phyloP scores from a whole-genome alignment of 768 basidiomycete genomes.

The Mycena venus region DNA sequence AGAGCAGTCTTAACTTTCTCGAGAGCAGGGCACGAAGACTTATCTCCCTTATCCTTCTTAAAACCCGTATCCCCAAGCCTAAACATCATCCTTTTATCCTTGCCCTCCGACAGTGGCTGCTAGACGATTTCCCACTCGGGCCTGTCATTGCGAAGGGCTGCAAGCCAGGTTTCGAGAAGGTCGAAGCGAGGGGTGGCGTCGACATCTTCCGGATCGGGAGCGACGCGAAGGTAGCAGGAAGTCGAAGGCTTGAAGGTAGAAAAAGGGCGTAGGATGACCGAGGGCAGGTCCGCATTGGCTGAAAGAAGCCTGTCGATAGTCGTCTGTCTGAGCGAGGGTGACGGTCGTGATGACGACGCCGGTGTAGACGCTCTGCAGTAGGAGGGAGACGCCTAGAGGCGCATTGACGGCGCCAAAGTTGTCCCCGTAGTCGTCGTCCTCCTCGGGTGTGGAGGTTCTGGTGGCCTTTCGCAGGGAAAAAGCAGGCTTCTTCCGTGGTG shows the following conservation, averaged over 20 bases:
- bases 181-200: constrained; percentile 11
- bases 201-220: not conserved
- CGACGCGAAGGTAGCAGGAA: constrained; percentile 1
- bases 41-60: not conserved
- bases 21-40: not conserved
- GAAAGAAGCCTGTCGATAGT: not conserved
- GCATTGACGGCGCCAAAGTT: not conserved
- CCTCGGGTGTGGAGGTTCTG: not conserved
- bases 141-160: not conserved
- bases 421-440: not conserved
- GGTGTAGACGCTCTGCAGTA: not conserved
- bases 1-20: constrained; percentile 7
- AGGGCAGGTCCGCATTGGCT: not conserved
- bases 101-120: not conserved
- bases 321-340: not conserved
- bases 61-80: not conserved
- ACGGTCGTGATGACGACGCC: not conserved
- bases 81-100: constrained; percentile 1
- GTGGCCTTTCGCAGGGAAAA: not conserved
- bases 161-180: not conserved
- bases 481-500: not conserved
- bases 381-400: not conserved
- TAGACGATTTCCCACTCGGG: constrained; percentile 8
- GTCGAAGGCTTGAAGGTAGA: not conserved
- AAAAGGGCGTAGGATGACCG: not conserved